These are phyloP conservation scores for Suillus paluster DNA, from an alignment of 768 basidiomycete genomes.

Conservation along the genomic window DNA sequence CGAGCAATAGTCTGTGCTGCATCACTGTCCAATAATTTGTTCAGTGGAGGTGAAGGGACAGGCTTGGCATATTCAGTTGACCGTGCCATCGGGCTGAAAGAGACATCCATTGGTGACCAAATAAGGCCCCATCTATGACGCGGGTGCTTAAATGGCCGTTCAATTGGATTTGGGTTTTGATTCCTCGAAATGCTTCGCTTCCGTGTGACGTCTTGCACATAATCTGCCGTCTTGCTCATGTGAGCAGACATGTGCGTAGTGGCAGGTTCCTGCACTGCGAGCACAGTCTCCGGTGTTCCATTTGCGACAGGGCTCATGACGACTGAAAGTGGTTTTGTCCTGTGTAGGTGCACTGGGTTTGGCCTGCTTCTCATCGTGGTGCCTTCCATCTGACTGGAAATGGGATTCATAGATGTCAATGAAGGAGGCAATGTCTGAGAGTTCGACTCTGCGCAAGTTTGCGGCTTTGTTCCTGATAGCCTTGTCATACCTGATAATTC, in stretches of 20 bases:
- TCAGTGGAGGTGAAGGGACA: background rate
- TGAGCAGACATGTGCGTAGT: background rate
- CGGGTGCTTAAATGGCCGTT: background rate
- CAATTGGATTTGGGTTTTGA: background rate
- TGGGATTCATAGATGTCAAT: background rate
- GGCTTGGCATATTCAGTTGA: background rate
- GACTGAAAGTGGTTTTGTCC: background rate
- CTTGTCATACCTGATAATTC: slow-evolving; percentile 35
- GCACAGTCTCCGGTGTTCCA: background rate
- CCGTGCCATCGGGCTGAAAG: background rate
- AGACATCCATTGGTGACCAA: background rate
- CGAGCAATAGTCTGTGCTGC: background rate
- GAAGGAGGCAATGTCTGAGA: slow-evolving; percentile 22
- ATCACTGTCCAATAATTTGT: background rate
- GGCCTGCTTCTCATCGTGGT: background rate
- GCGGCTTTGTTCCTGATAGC: slow-evolving; percentile 30
- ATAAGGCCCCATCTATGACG: background rate
- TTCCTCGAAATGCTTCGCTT: background rate
- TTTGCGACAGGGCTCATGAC: background rate
- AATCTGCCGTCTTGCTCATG: background rate
- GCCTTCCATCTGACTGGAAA: background rate
- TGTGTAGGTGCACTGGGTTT: background rate
- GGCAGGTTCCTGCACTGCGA: background rate
- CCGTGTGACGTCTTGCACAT: background rate
- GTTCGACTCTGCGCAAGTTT: slow-evolving; percentile 14